Evolutionary conservation across 2,329 filamentous ascomycete genomes (phyloP).

Genomic region (Phialocephala subalpina): DNA sequence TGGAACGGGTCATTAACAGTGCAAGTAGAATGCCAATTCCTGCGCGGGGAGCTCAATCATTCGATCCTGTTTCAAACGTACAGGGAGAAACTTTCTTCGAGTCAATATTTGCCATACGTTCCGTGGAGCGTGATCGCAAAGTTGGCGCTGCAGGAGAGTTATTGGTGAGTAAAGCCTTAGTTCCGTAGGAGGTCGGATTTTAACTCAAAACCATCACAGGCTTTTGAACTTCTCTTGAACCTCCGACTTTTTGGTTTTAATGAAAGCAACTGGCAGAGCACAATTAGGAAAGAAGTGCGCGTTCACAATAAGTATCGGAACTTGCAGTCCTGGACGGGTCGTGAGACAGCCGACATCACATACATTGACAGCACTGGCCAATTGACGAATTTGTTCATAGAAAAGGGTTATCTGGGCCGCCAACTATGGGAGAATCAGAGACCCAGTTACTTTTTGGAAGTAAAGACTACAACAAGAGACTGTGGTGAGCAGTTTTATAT

Average conservation of each 20-base stretch:
- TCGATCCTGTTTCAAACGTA: not conserved
- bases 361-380: conserved; percentile 49
- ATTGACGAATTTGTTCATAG: conserved; percentile 48
- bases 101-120: not conserved
- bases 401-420: conserved; percentile 44
- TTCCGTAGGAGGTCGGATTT: not conserved
- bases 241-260: conserved; percentile 44
- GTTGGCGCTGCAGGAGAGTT: conserved; percentile 35
- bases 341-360: conserved; percentile 56
- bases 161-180: conserved; percentile 29
- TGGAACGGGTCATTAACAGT: not conserved
- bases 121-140: not conserved
- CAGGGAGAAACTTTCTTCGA: not conserved
- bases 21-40: not conserved
- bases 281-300: conserved; percentile 50
- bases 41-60: not conserved
- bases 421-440: conserved; percentile 39
- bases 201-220: not conserved
- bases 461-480: conserved; percentile 54
- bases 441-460: conserved; percentile 57
- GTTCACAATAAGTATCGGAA: conserved; percentile 50
- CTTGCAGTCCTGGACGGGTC: conserved; percentile 49
- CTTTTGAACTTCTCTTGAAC: not conserved
- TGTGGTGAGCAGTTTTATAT: conserved; percentile 31
- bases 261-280: conserved; percentile 56